Conservation (phyloP, 192 early-diverging fungal genomes). For the Coemansia biformis region DNA sequence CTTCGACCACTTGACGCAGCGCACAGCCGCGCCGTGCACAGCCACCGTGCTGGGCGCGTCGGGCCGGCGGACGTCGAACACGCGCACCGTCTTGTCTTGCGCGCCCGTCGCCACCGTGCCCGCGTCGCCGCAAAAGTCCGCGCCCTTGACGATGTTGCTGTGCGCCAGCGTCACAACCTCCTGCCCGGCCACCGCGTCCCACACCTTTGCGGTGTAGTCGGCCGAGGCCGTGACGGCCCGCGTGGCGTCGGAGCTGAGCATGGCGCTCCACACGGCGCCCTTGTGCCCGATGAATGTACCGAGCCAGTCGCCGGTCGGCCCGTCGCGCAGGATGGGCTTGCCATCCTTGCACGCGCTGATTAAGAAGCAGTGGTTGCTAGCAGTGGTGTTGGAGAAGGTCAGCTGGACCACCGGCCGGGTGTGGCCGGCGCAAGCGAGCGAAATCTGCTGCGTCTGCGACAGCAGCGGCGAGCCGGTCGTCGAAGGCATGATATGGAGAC, state of each 20-base stretch:
- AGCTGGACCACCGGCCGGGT: constrained; percentile 87
- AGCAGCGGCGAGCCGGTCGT: constrained; percentile 15
- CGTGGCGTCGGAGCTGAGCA: constrained; percentile 68
- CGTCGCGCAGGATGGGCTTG: constrained; percentile 81
- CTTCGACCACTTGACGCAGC: constrained; percentile 38
- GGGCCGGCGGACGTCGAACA: constrained; percentile 68
- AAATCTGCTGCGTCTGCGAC: constrained; percentile 51
- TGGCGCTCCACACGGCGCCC: constrained; percentile 86
- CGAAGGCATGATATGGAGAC: constrained; percentile 31
- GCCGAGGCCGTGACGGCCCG: constrained; percentile 87
- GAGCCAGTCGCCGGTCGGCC: constrained; percentile 89
- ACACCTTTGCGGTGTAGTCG: constrained; percentile 86
- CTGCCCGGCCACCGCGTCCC: constrained; percentile 78
- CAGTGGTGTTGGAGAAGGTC: constrained; percentile 67
- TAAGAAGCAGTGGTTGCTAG: constrained; percentile 70
- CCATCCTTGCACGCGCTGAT: constrained; percentile 88
- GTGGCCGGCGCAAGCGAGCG: constrained; percentile 85
- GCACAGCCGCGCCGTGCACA: constrained; percentile 37
- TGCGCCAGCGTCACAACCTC: constrained; percentile 68
- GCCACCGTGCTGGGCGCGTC: constrained; percentile 22
- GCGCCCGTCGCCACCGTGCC: constrained; percentile 74
- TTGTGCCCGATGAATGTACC: constrained; percentile 88
- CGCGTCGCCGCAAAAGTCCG: constrained; percentile 69
- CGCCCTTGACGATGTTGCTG: constrained; percentile 75
- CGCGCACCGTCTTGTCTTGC: constrained; percentile 71